Base-by-base conservation (phyloP, 352 stramenopile genomes). In the Phytophthora palmivora region DNA sequence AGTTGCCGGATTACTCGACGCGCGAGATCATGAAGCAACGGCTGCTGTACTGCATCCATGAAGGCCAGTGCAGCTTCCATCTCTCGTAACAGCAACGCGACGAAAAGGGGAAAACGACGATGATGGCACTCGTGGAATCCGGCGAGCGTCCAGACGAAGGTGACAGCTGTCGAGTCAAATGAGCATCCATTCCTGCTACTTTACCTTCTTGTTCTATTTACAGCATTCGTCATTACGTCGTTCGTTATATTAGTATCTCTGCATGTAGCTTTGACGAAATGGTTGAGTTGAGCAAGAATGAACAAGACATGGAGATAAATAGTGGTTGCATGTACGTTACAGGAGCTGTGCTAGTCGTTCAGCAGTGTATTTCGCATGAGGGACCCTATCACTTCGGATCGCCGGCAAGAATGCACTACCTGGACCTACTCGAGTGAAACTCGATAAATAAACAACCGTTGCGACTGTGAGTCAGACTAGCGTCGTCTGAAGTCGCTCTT, bases 1-100 rank as follows among this genome's bases (percentile, higher is more conserved):
- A 97, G 72, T 72, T 97, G 21, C 90, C 90, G n/a, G 87, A 92
- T 39, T 97, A 97, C 66, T 95, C 82, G 24, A 88, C 82, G 32
- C 80, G 84, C 18, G 76, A 87, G 8, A 58, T 87, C 19, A 87
- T 97, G 76, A 75, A 80, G 55, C 50, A 66, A 33, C 83, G 85
- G 9, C 63, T 97, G 37, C 56, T 88, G 22, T 94, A 94, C 48
- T 94, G 87, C 58, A 96, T 97, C 47, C 71, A 75, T 47, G 87
- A 97, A 64, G 89, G 89, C 10, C 89, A 96, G 57, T 77, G 78
- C 66, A 91, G 79, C 63, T 94, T 94, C 69, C 85, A 92, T 47
- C 63, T 92, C n/a, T 94, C 85, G 26, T 91, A 78, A 54, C 15
- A 43, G 36, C 42, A 32, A 39, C 15, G 24, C 24, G 24, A 28